A percentile compares a stretch with the other conserved stretches of the same genome.
phyloP scores from a whole-genome alignment of 352 stramenopile genomes.

The Pythium phragmitis region DNA sequence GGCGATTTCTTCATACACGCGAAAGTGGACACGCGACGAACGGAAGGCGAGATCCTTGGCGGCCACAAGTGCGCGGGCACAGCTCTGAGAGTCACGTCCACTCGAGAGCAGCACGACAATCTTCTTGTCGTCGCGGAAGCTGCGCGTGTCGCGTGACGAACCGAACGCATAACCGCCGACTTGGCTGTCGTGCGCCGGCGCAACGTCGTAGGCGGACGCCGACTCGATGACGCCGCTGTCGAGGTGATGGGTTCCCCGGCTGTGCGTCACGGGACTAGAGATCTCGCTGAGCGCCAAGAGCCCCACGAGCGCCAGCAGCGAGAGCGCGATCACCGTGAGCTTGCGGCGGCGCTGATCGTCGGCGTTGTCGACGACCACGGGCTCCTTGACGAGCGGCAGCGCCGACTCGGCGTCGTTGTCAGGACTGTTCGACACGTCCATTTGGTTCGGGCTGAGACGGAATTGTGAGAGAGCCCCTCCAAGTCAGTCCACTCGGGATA shows the following conservation, averaged over 20 bases:
- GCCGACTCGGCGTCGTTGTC: background rate
- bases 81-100: slow-evolving; percentile 53
- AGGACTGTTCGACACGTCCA: background rate
- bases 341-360: slow-evolving; percentile 16
- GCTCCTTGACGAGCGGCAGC: slow-evolving; percentile 20
- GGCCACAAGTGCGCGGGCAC: slow-evolving; percentile 51
- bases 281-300: slow-evolving; percentile 22
- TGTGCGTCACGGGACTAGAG: background rate
- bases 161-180: background rate
- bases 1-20: slow-evolving; percentile 73
- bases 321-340: slow-evolving; percentile 12
- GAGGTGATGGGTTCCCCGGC: background rate
- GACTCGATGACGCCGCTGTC: slow-evolving; percentile 20
- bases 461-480: background rate
- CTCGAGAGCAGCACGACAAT: slow-evolving; percentile 77
- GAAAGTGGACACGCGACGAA: slow-evolving; percentile 53
- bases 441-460: background rate
- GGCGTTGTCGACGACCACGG: slow-evolving; percentile 12
- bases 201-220: slow-evolving; percentile 14
- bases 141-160: slow-evolving; percentile 17
- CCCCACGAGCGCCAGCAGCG: slow-evolving; percentile 19
- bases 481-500: too few relatives aligned
- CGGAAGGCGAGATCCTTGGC: slow-evolving; percentile 41
- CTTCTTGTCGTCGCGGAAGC: slow-evolving; percentile 70
- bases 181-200: background rate